Conservation (phyloP, 352 stramenopile genomes). For the Globisporangium rhizosaccharum region DNA sequence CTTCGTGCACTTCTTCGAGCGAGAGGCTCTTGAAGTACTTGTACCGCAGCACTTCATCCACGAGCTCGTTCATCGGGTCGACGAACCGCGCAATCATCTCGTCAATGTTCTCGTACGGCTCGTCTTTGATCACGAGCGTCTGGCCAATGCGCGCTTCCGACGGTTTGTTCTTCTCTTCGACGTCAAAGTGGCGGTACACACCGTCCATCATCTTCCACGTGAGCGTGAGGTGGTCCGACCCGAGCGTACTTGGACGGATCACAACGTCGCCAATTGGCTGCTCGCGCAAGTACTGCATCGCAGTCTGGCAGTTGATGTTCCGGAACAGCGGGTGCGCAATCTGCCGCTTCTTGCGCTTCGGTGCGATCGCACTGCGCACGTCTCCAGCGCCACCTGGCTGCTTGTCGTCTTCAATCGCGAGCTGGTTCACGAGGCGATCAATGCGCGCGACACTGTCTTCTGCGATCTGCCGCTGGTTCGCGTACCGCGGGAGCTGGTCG, state of each 20-base stretch:
- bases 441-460: constrained; percentile 65
- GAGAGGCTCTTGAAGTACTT: constrained; percentile 78
- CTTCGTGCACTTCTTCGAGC: constrained; percentile 77
- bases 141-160: constrained; percentile 76
- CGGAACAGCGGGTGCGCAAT: constrained; percentile 83
- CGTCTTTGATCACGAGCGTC: constrained; percentile 84
- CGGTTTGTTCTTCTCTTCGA: constrained; percentile 84
- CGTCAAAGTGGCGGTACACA: constrained; percentile 86
- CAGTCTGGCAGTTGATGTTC: constrained; percentile 81
- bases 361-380: constrained; percentile 17
- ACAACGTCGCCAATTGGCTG: constrained; percentile 78
- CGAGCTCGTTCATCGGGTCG: constrained; percentile 85
- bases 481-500: constrained; percentile 47
- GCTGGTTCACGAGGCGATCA: constrained; percentile 72
- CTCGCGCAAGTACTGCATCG: constrained; percentile 79
- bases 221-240: constrained; percentile 79
- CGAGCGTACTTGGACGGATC: constrained; percentile 79
- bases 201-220: constrained; percentile 87
- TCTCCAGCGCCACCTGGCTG: constrained; percentile 15
- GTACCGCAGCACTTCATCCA: constrained; percentile 83
- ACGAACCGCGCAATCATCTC: constrained; percentile 86
- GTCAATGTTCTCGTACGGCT: constrained; percentile 85
- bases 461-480: constrained; percentile 45
- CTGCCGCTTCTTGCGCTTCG: constrained; percentile 81
- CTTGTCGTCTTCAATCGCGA: constrained; percentile 75